Base-by-base conservation (phyloP, 2,329 filamentous ascomycete genomes). In the Fonsecaea pugnacius region DNA sequence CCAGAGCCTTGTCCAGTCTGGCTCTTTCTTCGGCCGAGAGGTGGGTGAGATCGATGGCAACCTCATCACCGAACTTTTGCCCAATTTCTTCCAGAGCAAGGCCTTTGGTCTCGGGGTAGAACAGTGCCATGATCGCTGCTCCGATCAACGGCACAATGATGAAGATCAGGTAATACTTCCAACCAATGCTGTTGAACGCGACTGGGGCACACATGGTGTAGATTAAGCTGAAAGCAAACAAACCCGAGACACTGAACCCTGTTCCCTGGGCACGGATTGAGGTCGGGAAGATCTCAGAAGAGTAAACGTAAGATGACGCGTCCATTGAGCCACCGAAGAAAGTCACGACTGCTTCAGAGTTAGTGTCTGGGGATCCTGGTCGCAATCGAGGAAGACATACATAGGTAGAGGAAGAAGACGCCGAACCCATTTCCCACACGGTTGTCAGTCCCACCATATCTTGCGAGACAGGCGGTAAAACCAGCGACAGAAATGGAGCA, bases 231-330 rank as follows among this genome's bases (percentile, higher is more conserved):
- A 76, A 73, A 33, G 54, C 61, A 38, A 66, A 62, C 36, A 62
- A 32, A 30, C 72, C 72, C 12, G 70, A 70, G 46, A 79, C 69
- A 1, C 77, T 75, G 36, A 79, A 62, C 3, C 60, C 61, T 1
- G 65, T 61, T 7, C 66, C 66, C 38, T 68, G 64, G 38, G 72
- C 72, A 6, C 77, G 73, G n/a, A 78, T 68, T 58, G 77, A 73
- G 21, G 73, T 80, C 1, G 78, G 79, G 70, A 79, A 81, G 18
- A 81, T 81, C 69, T 81, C 79, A 1, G 77, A 75, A 33, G 64
- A 61, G 58, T 68, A 68, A 4, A 60, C 59, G 36, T 64, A 68
- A 9, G 62, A 63, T 12, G 48, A 61, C 14, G 64, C 66, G 36
- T 68, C 66, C 60, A 68, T 63, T n/a, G 52, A 62, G 35, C 61